These are phyloP conservation scores for Citrullus colocynthis DNA, from an alignment of 306 rosid species.

Conservation along the genomic window DNA sequence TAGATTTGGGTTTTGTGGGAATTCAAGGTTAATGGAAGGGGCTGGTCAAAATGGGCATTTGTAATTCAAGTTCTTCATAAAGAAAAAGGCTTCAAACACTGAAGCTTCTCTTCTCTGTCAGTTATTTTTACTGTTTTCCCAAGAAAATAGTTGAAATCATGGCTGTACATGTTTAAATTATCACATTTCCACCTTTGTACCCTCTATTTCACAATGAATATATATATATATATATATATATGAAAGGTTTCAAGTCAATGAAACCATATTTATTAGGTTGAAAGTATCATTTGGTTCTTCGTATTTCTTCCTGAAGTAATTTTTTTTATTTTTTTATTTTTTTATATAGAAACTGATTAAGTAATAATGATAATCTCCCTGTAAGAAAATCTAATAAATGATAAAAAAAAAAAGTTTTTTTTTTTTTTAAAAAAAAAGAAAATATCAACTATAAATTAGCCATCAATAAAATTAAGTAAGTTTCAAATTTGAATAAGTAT, in stretches of 20 bases:
- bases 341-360: too few species aligned
- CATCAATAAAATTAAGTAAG: too few species aligned
- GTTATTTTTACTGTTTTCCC: neutral
- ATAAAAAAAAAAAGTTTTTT: too few species aligned
- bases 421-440: too few species aligned
- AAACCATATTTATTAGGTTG: neutral
- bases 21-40: neutral
- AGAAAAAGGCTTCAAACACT: neutral
- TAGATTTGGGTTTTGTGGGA: neutral
- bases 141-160: neutral
- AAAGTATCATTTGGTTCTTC: too few species aligned
- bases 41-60: neutral
- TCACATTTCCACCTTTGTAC: neutral
- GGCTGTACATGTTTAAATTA: neutral
- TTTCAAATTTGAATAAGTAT: too few species aligned
- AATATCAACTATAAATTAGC: too few species aligned
- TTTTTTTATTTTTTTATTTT: too few species aligned
- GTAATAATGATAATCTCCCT: too few species aligned
- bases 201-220: neutral
- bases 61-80: constrained; percentile 3
- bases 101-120: neutral
- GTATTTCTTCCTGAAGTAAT: too few species aligned
- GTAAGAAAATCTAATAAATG: too few species aligned
- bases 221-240: neutral
- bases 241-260: neutral